These are phyloP conservation scores for Gaultheria prostrata DNA, from an alignment of 148 eudicot species.

Conservation along the genomic window DNA sequence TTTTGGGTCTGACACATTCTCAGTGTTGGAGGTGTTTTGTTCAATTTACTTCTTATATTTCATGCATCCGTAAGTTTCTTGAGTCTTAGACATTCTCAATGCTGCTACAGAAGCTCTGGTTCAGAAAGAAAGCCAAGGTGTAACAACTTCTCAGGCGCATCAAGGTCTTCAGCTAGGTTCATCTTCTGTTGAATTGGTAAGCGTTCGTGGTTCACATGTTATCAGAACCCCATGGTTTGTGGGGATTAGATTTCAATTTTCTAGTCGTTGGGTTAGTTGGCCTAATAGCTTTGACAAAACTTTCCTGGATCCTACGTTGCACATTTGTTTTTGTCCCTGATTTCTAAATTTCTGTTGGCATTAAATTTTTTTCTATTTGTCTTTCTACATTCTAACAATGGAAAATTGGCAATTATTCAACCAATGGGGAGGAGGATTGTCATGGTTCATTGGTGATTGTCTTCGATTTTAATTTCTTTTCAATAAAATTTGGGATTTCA, in stretches of 20 bases:
- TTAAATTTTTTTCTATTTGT: not conserved
- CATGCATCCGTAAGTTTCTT: not conserved
- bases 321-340: not conserved
- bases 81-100: not conserved
- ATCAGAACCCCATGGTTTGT: not conserved
- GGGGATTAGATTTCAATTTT: not conserved
- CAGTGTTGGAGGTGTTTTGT: not conserved
- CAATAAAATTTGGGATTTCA: not conserved
- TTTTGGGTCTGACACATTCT: not conserved
- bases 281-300: not conserved
- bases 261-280: not conserved
- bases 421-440: not conserved
- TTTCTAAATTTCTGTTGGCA: not conserved
- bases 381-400: not conserved
- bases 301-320: not conserved
- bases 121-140: conserved; percentile 20
- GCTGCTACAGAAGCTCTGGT: conserved; percentile 13
- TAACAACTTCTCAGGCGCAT: conserved; percentile 15
- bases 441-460: not conserved
- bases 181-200: conserved; percentile 23
- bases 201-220: conserved; percentile 12
- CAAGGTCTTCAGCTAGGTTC: conserved; percentile 20
- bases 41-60: not conserved
- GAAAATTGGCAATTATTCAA: not conserved
- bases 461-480: not conserved